Base-by-base conservation (phyloP, 495 filamentous ascomycete genomes). In the Mycothermus thermophilus region DNA sequence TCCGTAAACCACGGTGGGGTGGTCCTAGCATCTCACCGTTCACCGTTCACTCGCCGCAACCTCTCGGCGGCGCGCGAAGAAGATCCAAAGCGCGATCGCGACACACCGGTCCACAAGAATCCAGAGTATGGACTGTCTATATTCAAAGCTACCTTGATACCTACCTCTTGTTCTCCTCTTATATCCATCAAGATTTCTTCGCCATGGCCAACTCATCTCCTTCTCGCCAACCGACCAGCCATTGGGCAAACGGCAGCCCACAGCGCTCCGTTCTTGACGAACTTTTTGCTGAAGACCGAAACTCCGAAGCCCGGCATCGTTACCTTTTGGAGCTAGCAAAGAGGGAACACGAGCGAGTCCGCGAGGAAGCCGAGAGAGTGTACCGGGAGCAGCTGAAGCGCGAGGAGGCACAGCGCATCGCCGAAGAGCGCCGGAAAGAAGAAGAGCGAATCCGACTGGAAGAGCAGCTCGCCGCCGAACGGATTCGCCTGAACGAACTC, bases 241-340 rank as follows among this genome's bases (percentile, higher is more conserved):
- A 53, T 37, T 55, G 47, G 50, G 35, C 54, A 10, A 61, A n/a
- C n/a, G n/a, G n/a, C n/a, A n/a, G 52, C 25, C 55, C 60, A 5
- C 42, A 55, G 16, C 42, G 54, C 32, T 33, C 46, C 16, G 42
- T 50, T 12, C 36, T 64, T n/a, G 48, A 55, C 25, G 54, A 58
- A 10, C 42, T 62, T 24, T 42, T 67, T 8, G 19, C 31, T 30
- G 60, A 62, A 24, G 41, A 43, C 24, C 47, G 63, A n/a, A 63
- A 69, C 36, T 58, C 62, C 13, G 60, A 59, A 30, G 47, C 57
- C 12, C 58, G 59, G 5, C 76, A 83, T 38, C 65, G 64, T 36
- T 64, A 64, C 30, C 71, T 79, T 1, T 67, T 88, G 11, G 72
- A 74, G 26, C 59, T 67, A 27, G 79, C 74, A 1, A 69, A 67